Evolutionary conservation across 2,329 filamentous ascomycete species (phyloP), one percentile per base, ranked within the genome.

Genomic region (Thelonectria blattea): DNA sequence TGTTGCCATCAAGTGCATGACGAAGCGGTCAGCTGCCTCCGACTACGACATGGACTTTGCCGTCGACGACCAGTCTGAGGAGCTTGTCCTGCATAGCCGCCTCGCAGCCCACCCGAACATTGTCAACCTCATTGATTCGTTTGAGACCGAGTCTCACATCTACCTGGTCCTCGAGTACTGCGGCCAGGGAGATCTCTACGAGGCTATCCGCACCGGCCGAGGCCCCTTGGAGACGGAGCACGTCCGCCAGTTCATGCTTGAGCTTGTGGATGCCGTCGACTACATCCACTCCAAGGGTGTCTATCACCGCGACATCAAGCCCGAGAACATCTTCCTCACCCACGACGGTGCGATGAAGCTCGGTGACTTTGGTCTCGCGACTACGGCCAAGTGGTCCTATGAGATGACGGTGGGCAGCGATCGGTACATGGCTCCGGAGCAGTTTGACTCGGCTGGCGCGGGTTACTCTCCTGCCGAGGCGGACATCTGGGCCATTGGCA

Each of bases 381-480:
- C 94, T 11, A 91, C 88, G 7, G 92, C 96, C 63, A 83, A 88
- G 69, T 97, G 92, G 93, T 96, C 92, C 22, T 91, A 91, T 71
- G 95, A 99, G 81, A 89, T 90, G 65, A 95, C 91, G 63, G 95
- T 99, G 48, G 95, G 95, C 67, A 98, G 95, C 75, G 95, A 99
- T 75, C 92, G 95, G 57, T 99, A 99, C 81, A 99, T 99, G 95
- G 93, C 95, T 57, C 95, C 95, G 5, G 95, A 99, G 79, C 95
- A 99, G 78, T 98, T 95, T 72, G 94, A 98, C 75, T 93, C 93
- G 54, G 87, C 89, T 68, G 89, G 89, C 64, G 87, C 86, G 64
- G 95, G 95, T 61, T 99, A 99, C 79, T 94, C 92, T 57, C 93
- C 95, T 48, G 91, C 92, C 47, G 88, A 95, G 79, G 95, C 95